Percentiles rank a stretch among this genome's conserved stretches.
These are phyloP conservation scores for Leonotis leonurus DNA, from an alignment of 257 asterid genomes.

Conservation along the genomic window DNA sequence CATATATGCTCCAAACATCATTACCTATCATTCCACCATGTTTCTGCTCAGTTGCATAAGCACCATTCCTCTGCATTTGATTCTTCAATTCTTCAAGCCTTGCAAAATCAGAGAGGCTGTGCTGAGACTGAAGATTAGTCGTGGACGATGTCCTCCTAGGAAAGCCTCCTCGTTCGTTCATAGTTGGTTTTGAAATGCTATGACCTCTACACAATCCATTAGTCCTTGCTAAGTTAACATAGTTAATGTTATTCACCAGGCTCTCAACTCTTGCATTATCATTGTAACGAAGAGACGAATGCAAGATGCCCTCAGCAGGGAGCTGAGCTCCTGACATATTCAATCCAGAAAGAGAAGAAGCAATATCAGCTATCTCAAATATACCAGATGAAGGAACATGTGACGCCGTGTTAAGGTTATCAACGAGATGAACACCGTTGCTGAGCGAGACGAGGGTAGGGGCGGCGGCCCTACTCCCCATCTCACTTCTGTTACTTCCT, in stretches of 20 bases:
- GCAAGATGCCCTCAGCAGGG: constrained; percentile 25
- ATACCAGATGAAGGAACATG: constrained; percentile 38
- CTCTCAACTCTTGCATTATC: constrained; percentile 38
- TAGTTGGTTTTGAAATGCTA: constrained; percentile 16
- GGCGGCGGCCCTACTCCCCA: constrained; percentile 19
- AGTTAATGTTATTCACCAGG: constrained; percentile 24
- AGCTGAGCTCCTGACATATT: constrained; percentile 32
- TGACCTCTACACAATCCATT: constrained; percentile 17
- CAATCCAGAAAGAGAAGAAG: constrained; percentile 47
- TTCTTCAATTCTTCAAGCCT: constrained; percentile 30
- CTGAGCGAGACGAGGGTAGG: constrained; percentile 25
- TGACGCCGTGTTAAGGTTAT: constrained; percentile 17
- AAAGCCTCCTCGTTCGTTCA: constrained; percentile 34
- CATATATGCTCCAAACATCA: constrained; percentile 16
- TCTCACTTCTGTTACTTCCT: constrained; percentile 20
- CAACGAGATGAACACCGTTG: constrained; percentile 28
- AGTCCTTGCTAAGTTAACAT: constrained; percentile 28
- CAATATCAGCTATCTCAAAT: constrained; percentile 39
- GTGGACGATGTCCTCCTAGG: constrained; percentile 53
- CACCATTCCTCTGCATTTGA: constrained; percentile 26
- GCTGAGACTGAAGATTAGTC: constrained; percentile 43
- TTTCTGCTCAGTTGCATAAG: constrained; percentile 20
- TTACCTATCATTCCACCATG: constrained; percentile 12
- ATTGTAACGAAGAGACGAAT: constrained; percentile 27
- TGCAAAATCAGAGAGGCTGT: constrained; percentile 32